These are phyloP conservation scores for Naematelia encephala DNA, from an alignment of 768 basidiomycete species.

Conservation along the genomic window DNA sequence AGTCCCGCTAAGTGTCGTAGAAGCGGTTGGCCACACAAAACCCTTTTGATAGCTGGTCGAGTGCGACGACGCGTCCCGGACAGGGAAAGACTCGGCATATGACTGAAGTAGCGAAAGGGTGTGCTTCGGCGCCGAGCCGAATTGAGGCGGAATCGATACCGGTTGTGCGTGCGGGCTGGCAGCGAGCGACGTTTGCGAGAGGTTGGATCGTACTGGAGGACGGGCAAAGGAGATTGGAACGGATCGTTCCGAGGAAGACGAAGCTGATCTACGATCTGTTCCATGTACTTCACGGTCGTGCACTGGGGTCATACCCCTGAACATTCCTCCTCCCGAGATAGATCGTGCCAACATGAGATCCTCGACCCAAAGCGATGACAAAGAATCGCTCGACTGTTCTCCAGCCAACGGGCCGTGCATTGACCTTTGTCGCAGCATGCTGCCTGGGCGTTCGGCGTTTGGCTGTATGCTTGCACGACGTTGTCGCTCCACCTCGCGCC, in stretches of 20 bases:
- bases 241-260: constrained; percentile 16
- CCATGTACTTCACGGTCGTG: constrained; percentile 14
- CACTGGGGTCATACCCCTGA: constrained; percentile 25
- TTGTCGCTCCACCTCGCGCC: constrained; percentile 34
- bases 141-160: constrained; percentile 23
- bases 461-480: constrained; percentile 36
- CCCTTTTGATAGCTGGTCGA: constrained; percentile 27
- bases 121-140: constrained; percentile 36
- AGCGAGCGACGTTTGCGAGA: constrained; percentile 34
- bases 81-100: constrained; percentile 37
- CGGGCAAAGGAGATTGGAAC: constrained; percentile 17
- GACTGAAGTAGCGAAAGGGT: constrained; percentile 32
- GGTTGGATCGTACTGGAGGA: constrained; percentile 31
- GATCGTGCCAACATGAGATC: constrained; percentile 23
- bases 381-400: constrained; percentile 28
- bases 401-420: constrained; percentile 6
- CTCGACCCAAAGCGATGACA: constrained; percentile 33
- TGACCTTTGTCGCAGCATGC: constrained; percentile 16
- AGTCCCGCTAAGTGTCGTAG: constrained; percentile 14
- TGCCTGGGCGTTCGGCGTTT: constrained; percentile 10
- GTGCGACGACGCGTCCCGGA: constrained; percentile 18
- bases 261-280: constrained; percentile 16
- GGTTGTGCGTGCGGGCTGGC: constrained; percentile 14
- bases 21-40: constrained; percentile 22
- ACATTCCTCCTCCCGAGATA: constrained; percentile 19